Evolutionary conservation across 164 flowering plant genomes (phyloP).

Genomic region (Kalanchoe fedtschenkoi): DNA sequence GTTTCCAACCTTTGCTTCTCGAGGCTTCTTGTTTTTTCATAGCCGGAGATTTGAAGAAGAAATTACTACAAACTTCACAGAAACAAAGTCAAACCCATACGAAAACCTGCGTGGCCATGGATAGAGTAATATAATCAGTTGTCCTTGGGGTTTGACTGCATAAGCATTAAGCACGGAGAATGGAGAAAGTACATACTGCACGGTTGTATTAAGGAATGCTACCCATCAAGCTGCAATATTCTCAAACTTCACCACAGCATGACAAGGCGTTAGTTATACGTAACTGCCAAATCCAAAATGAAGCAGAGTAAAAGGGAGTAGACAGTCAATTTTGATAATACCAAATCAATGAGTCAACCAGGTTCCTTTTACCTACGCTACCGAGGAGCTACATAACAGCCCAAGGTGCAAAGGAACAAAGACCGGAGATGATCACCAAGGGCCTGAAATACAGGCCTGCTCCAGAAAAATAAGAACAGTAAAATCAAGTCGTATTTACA

Average conservation of each 20-base stretch:
- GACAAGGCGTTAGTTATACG: conserved; percentile 41
- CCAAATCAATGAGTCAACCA: neutral
- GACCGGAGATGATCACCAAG: conserved; percentile 52
- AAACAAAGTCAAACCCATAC: no score
- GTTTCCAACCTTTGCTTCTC: no score
- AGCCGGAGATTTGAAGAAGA: no score
- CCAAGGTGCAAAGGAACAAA: conserved; percentile 67
- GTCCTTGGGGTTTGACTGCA: neutral
- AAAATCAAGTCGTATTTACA: neutral
- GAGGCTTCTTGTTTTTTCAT: no score
- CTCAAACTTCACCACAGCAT: conserved; percentile 37
- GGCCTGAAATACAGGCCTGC: conserved; percentile 51
- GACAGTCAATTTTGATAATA: neutral
- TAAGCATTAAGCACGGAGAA: neutral
- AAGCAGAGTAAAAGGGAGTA: neutral
- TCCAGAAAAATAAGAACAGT: conserved; percentile 17
- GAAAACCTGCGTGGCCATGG: neutral
- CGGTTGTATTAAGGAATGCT: conserved; percentile 33
- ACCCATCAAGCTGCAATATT: conserved; percentile 52
- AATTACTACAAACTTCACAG: neutral
- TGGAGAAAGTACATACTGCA: conserved; percentile 29
- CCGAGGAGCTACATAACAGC: conserved; percentile 28
- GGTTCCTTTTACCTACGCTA: conserved; percentile 45
- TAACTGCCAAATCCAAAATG: conserved; percentile 20
- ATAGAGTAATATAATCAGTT: neutral